phyloP scores from a whole-genome alignment of 345 rosid species.

The Lepidium aucheri region DNA sequence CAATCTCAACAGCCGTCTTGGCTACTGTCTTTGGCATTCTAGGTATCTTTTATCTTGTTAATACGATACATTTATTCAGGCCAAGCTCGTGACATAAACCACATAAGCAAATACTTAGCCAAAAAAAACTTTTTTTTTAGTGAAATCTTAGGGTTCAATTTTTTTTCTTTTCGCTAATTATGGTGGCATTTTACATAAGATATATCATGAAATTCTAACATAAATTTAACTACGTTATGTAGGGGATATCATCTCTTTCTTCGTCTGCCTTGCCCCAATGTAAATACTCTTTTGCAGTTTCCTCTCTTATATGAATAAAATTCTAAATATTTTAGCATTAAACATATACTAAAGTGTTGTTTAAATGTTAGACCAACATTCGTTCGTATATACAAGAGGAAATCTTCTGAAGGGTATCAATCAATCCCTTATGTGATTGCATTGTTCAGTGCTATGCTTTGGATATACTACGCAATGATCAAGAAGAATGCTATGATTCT shows the following conservation, averaged over 20 bases:
- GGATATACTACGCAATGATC: constrained; percentile 65
- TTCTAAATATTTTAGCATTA: not conserved
- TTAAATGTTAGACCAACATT: constrained; percentile 47
- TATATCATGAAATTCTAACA: not conserved
- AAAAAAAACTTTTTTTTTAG: no score
- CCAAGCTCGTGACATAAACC: no score
- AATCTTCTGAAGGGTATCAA: constrained; percentile 66
- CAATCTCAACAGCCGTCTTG: constrained; percentile 29
- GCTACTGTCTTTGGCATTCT: constrained; percentile 58
- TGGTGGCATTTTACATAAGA: no score
- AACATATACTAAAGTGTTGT: not conserved
- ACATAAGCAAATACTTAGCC: no score
- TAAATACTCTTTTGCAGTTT: constrained; percentile 21
- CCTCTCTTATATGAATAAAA: not conserved
- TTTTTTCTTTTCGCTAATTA: no score
- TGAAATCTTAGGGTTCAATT: no score
- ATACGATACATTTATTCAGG: no score
- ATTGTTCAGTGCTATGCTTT: constrained; percentile 66
- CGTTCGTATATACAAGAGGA: constrained; percentile 48
- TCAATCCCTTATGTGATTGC: constrained; percentile 63
- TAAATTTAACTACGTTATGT: not conserved
- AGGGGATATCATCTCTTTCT: constrained; percentile 65
- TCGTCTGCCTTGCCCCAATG: constrained; percentile 68
- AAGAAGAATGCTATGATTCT: constrained; percentile 38
- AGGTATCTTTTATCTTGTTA: no score